Base-by-base conservation (phyloP, 1,139 yeast species). In the Ogataea hybrid region DNA sequence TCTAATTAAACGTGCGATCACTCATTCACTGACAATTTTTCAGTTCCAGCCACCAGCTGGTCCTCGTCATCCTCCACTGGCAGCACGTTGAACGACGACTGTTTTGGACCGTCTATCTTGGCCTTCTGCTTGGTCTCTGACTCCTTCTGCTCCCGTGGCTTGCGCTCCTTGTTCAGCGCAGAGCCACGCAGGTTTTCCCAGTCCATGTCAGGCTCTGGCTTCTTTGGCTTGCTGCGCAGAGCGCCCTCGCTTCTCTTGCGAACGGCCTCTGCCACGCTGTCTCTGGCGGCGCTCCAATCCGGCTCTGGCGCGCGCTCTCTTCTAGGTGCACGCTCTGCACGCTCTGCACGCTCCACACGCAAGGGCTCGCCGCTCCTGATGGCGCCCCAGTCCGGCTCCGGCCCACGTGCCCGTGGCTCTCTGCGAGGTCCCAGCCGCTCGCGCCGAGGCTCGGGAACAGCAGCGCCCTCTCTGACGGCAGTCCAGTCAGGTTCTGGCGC, bases 41-140 rank as follows among this genome's bases (percentile, higher is more conserved):
- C 63, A 28, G 62, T 56, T 31, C 74, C 69, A 35, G 81, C 69
- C 30, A 69, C 68, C 41, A 67, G 51, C 47, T 71, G 76, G 31
- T 58, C 39, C 30, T 37, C 40, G 16, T 81, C 88, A 27, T 76
- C 85, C 39, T 83, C 90, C 44, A 71, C 69, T 41, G 78, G 72
- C 63, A 88, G 73, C 30, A 86, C 87, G 49, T 81, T 77, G 61
- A 73, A 88, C 21, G 75, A 65, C 14, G 88, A 79, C 61, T 77
- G 54, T 42, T 58, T 57, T 39, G 61, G 58, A 11, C 52, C 59
- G 38, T 59, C 72, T 55, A 49, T 51, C 21, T 33, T 15, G 17
- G 31, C 35, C 34, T 41, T 37, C 40, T 48, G 53, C 50, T 52
- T 43, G 40, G 49, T 37, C 47, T 52, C 52, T 45, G 43, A 32